Percentiles rank a stretch among this genome's conserved stretches.
Conservation (phyloP, 2,329 filamentous ascomycete genomes). For the Fusarium pininemorale region DNA sequence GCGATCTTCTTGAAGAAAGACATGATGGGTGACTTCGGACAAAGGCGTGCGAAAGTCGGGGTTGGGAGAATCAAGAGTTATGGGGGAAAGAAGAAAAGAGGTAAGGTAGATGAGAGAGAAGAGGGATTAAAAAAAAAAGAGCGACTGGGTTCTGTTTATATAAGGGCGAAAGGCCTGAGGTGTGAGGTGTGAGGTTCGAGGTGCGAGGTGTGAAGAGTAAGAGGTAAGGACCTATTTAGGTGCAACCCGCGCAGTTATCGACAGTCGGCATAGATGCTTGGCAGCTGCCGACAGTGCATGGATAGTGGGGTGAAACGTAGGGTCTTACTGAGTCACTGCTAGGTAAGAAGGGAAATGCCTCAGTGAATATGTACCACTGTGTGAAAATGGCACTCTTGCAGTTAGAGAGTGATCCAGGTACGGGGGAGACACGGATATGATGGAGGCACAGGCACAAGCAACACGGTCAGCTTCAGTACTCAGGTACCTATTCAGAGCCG, state of each 20-base stretch:
- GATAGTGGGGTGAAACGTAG: constrained; percentile 22
- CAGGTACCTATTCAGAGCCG: constrained; percentile 2
- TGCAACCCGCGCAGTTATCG: constrained; percentile 17
- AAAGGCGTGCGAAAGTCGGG: constrained; percentile 4
- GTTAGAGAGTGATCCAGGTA: background rate
- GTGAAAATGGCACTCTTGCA: background rate
- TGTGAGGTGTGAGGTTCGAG: constrained; percentile 3
- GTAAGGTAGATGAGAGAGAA: background rate
- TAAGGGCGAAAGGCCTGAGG: constrained; percentile 22
- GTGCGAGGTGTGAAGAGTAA: background rate
- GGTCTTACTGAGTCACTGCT: constrained; percentile 14
- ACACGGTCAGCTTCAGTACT: no score
- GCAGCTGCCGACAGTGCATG: constrained; percentile 25
- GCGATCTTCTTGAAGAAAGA: constrained; percentile 57
- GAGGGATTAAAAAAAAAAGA: constrained; percentile 7
- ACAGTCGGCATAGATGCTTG: constrained; percentile 18
- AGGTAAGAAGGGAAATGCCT: constrained; percentile 5
- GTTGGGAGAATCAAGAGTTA: background rate
- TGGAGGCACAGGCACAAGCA: background rate
- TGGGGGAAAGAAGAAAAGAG: background rate
- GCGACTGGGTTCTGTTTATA: constrained; percentile 27
- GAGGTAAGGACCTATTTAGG: background rate
- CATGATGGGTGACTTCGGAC: constrained; percentile 44
- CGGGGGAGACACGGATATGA: background rate
- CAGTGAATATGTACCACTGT: constrained; percentile 3